Base-by-base conservation (phyloP, 352 stramenopile species). In the Globisporangium barbulae region DNA sequence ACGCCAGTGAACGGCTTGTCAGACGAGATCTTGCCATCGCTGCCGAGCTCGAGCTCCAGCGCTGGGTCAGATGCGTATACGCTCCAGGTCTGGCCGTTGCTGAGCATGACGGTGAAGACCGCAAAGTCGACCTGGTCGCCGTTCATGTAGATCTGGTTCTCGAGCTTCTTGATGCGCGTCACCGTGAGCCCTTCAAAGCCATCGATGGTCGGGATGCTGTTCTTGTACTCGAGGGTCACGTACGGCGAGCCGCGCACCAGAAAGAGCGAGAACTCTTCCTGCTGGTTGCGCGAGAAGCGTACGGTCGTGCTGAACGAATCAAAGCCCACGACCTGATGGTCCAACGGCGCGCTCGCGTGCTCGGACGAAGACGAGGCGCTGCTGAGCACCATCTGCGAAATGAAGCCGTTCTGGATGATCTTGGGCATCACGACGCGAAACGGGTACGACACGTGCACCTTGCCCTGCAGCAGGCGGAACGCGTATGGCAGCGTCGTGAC, bases 221-320 rank as follows among this genome's bases (percentile, higher is more conserved):
- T 64, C 9, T 56, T 67, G 65, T 77, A 96, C 50, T 94, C 79
- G 54, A 89, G 71, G 4, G 88, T 94, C 10, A 94, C 52, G 59
- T 91, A 96, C 33, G 88, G 88, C 61, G 85, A 94, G 21, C 85
- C 86, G 31, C 86, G 82, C 64, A 92, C 83, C 25, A 96, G 73
- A 44, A 80, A 73, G 5, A 79, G 65, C 33, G 70, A 69, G 65
- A 91, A 94, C 49, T 76, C 69, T 19, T 79, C 70, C 0, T 66
- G 30, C 3, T 72, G 21, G 30, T 71, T 64, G 31, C 72, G 49
- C 31, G 68, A 77, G 71, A 94, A 93, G 62, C 72, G 70, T 63
- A 92, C 64, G 2, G 75, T 83, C 17, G 86, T 79, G 62, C 83
- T 86, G 50, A 94, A 80, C 21, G 74, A 66, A 60, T 94, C 85